These are phyloP conservation scores for Gynandropsis gynandra DNA, from an alignment of 345 rosid genomes.

Conservation along the genomic window DNA sequence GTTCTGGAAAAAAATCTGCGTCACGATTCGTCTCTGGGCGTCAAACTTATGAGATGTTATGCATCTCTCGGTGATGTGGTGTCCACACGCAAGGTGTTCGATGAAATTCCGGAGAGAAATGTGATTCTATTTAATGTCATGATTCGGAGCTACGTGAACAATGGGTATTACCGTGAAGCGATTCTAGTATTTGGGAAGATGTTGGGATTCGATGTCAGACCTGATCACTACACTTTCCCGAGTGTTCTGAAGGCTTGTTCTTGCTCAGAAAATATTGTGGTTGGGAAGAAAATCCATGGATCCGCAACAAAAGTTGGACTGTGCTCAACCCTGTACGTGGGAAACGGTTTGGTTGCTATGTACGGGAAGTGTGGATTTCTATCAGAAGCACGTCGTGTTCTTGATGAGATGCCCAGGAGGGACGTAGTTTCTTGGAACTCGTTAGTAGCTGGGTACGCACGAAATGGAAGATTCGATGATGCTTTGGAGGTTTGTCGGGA, in stretches of 20 bases:
- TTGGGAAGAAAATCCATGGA: conserved; percentile 56
- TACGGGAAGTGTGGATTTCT: conserved; percentile 65
- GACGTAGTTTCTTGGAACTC: conserved; percentile 83
- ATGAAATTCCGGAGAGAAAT: conserved; percentile 53
- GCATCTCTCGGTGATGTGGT: conserved; percentile 37
- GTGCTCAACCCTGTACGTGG: conserved; percentile 43
- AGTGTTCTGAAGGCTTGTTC: conserved; percentile 74
- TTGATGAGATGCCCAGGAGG: conserved; percentile 51
- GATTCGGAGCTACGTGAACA: conserved; percentile 67
- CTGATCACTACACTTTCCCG: conserved; percentile 66
- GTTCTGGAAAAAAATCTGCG: conserved; percentile 24
- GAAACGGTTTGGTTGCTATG: conserved; percentile 62
- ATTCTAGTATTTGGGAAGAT: conserved; percentile 37
- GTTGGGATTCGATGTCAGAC: conserved; percentile 31
- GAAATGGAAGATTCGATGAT: conserved; percentile 48
- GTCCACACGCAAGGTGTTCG: conserved; percentile 55
- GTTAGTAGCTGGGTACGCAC: conserved; percentile 57
- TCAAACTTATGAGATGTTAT: conserved; percentile 59
- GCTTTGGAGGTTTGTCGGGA: conserved; percentile 59
- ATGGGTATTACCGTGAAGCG: conserved; percentile 38
- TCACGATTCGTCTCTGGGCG: conserved; percentile 38
- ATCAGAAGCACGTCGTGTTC: conserved; percentile 43
- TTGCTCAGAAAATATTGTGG: conserved; percentile 35
- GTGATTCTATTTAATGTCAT: conserved; percentile 62
- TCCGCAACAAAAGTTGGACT: conserved; percentile 46